These are phyloP conservation scores for Lentinula raphanica DNA, from an alignment of 768 basidiomycete species.

Conservation along the genomic window DNA sequence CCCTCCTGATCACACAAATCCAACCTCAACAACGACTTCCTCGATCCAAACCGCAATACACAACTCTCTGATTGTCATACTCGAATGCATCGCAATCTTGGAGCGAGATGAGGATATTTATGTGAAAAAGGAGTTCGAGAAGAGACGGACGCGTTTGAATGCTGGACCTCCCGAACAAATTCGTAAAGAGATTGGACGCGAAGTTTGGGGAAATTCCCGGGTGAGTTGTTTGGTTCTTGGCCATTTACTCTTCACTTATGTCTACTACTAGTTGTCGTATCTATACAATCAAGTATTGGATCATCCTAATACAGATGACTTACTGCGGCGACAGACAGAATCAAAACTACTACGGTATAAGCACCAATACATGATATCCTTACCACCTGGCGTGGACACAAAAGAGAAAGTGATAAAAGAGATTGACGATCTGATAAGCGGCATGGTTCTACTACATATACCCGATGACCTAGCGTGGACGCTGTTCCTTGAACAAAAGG, in stretches of 20 bases:
- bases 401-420: slow-evolving; percentile 52
- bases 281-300: slow-evolving; percentile 78
- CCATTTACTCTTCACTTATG: slow-evolving; percentile 9
- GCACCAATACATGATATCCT: slow-evolving; percentile 52
- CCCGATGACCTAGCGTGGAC: slow-evolving; percentile 83
- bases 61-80: slow-evolving; percentile 63
- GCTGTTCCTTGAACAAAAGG: slow-evolving; percentile 66
- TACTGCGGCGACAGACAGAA: slow-evolving; percentile 73
- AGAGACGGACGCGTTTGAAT: slow-evolving; percentile 71
- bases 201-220: slow-evolving; percentile 57
- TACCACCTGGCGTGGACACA: slow-evolving; percentile 39
- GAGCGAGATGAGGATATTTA: slow-evolving; percentile 59
- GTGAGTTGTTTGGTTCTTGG: slow-evolving; percentile 28
- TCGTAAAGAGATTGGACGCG: slow-evolving; percentile 58
- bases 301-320: slow-evolving; percentile 75
- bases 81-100: slow-evolving; percentile 62
- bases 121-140: slow-evolving; percentile 66
- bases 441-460: slow-evolving; percentile 69
- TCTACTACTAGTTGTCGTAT: slow-evolving; percentile 50
- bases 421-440: slow-evolving; percentile 67
- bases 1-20: slow-evolving; percentile 70
- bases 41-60: slow-evolving; percentile 58
- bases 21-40: slow-evolving; percentile 54
- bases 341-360: slow-evolving; percentile 66
- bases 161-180: slow-evolving; percentile 55